Base-by-base conservation (phyloP, 2,329 filamentous ascomycete species). In the Aspergillus pseudoglaucus region DNA sequence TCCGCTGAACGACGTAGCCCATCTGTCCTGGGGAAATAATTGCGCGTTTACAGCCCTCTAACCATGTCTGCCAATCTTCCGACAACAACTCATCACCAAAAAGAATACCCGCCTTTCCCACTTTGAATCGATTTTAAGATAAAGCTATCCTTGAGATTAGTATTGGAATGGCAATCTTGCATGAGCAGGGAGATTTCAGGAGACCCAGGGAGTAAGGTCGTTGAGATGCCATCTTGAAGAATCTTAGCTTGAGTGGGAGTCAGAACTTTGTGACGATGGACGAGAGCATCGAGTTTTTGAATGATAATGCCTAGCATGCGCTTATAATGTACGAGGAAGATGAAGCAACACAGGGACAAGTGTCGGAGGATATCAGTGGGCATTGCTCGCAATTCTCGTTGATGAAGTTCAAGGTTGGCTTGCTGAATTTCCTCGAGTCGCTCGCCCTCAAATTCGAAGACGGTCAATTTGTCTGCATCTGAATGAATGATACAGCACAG, bases 231-330 rank as follows among this genome's bases (percentile, higher is more conserved):
- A 4, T 15, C 18, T 42, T 12, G 37, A 12, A 57, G 44, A 15
- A 47, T 37, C 5, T 20, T 33, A 10, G 49, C 56, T 44, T 55
- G 51, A 6, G 45, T 18, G 35, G 43, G 6, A 20, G 39, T 47
- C 14, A 59, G 23, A 3, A 59, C 25, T 9, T 53, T 45, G 14
- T 47, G 30, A 6, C 18, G 8, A 18, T 32, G 7, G 9, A 60
- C 56, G 20, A 62, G 32, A 18, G n/a, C 10, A 15, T 33, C 27
- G 7, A 44, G 42, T 22, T 44, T 30, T 46, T 64, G 52, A 44
- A 59, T 43, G 41, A 62, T 51, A 50, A 67, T 53, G 15, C 61
- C 53, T 25, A 63, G 46, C 49, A 61, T 57, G 42, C 60, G 22
- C 43, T 60, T 62, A 42, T 62, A 59, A 42, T 60, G 59, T 8